phyloP scores from a whole-genome alignment of 306 rosid genomes.

The Medicago ruthenica region DNA sequence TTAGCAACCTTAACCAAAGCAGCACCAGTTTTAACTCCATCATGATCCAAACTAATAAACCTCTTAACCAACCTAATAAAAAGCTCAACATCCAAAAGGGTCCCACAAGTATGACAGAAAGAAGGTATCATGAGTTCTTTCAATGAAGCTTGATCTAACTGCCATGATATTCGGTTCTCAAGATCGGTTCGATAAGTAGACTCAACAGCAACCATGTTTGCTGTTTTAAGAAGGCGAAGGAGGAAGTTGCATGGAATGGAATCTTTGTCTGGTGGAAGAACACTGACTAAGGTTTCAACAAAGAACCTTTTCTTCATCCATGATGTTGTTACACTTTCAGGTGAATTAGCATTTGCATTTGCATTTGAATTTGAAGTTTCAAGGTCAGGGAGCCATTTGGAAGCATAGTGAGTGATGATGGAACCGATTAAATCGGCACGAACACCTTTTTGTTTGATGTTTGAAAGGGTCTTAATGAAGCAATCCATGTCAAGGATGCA shows the following conservation, averaged over 20 bases:
- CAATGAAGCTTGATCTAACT: constrained; percentile 80
- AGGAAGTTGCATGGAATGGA: constrained; percentile 90
- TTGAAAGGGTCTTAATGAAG: constrained; percentile 86
- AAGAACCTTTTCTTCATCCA: constrained; percentile 92
- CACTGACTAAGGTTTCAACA: constrained; percentile 82
- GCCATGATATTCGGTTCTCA: constrained; percentile 79
- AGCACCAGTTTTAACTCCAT: constrained; percentile 57
- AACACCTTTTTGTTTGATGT: constrained; percentile 83
- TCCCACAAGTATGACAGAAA: constrained; percentile 83
- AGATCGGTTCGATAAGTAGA: constrained; percentile 60
- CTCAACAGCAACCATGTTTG: constrained; percentile 85
- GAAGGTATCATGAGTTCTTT: constrained; percentile 90
- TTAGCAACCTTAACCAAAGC: constrained; percentile 84
- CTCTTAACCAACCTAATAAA: constrained; percentile 70
- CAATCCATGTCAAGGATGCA: constrained; percentile 92
- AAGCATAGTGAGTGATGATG: constrained; percentile 85
- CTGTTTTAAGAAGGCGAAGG: constrained; percentile 78
- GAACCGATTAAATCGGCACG: constrained; percentile 80
- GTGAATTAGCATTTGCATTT: constrained; percentile 1
- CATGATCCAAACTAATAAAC: constrained; percentile 65
- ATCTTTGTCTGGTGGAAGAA: constrained; percentile 86
- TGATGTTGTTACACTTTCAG: constrained; percentile 64
- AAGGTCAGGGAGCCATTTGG: constrained; percentile 70
- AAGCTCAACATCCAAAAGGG: constrained; percentile 76
- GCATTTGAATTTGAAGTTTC: constrained; percentile 9